Percentiles rank a stretch among this genome's conserved stretches.
These are phyloP conservation scores for Agroathelia rolfsii DNA, from an alignment of 1,284 basidiomycete genomes.

Conservation along the genomic window DNA sequence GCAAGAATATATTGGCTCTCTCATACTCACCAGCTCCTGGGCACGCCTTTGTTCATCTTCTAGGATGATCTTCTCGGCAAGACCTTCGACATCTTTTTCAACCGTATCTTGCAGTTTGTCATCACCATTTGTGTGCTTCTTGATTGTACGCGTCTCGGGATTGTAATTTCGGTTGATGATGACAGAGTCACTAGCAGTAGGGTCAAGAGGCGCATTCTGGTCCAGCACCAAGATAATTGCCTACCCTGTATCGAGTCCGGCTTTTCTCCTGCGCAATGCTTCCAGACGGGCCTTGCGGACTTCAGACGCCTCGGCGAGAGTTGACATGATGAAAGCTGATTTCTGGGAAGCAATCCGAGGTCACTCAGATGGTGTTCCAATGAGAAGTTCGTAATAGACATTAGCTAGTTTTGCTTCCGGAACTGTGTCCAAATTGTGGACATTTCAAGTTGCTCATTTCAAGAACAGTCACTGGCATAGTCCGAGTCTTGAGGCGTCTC, in stretches of 20 bases:
- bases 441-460: too few species aligned
- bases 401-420: too few species aligned
- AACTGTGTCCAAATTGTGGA: too few species aligned
- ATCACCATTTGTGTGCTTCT: slow-evolving; percentile 46
- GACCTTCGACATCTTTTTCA: slow-evolving; percentile 75
- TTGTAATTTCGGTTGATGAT: slow-evolving; percentile 82
- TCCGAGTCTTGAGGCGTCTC: too few species aligned
- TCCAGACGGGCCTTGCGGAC: slow-evolving; percentile 80
- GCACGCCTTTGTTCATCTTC: slow-evolving; percentile 79
- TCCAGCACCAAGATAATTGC: slow-evolving; percentile 22
- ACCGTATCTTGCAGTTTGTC: slow-evolving; percentile 73
- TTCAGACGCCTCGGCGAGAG: slow-evolving; percentile 75
- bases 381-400: background rate
- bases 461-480: too few species aligned
- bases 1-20: slow-evolving; percentile 9
- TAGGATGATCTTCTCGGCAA: slow-evolving; percentile 75
- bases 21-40: slow-evolving; percentile 72
- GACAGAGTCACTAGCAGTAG: slow-evolving; percentile 33
- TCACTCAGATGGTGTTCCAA: slow-evolving; percentile 2
- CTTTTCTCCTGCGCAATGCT: slow-evolving; percentile 74
- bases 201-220: background rate
- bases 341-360: slow-evolving; percentile 2
- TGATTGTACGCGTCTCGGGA: slow-evolving; percentile 68
- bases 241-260: slow-evolving; percentile 38
- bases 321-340: slow-evolving; percentile 38